Conservation (phyloP, 805 yeast genomes). For the Millerozyma miso region DNA sequence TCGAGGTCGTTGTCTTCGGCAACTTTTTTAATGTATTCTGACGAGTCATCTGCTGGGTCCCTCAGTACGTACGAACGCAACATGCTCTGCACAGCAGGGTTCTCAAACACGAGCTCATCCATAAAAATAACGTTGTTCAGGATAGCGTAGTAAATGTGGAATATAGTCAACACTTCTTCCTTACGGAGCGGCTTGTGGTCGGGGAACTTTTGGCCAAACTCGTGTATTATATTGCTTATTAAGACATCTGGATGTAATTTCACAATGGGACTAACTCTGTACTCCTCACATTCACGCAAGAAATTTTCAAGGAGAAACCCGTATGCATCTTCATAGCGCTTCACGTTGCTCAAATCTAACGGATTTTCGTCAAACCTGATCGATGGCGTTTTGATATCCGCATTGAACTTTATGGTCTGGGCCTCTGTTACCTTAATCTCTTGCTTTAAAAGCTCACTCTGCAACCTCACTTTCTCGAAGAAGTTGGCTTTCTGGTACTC, state of each 20-base stretch:
- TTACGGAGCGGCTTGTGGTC: constrained; percentile 17
- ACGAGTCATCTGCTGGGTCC: constrained; percentile 12
- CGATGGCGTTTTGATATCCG: constrained; percentile 12
- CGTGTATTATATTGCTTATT: constrained; percentile 16
- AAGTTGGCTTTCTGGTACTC: constrained; percentile 18
- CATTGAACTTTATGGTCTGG: constrained; percentile 12
- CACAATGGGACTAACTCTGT: constrained; percentile 5
- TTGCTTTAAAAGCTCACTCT: constrained; percentile 17
- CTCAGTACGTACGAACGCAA: constrained; percentile 12
- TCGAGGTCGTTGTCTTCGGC: constrained; percentile 12
- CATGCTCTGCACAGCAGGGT: constrained; percentile 20
- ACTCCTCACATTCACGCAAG: constrained; percentile 19
- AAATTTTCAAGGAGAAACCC: constrained; percentile 21
- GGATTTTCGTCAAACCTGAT: constrained; percentile 17
- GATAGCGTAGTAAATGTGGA: constrained; percentile 26
- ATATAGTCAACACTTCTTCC: constrained; percentile 22
- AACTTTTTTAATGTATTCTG: constrained; percentile 5
- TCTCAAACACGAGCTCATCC: constrained; percentile 24
- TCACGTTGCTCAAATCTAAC: constrained; percentile 11
- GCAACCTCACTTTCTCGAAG: constrained; percentile 20
- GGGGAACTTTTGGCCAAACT: constrained; percentile 18
- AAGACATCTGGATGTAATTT: constrained; percentile 16
- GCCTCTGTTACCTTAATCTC: constrained; percentile 19
- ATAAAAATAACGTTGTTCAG: constrained; percentile 20
- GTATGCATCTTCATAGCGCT: constrained; percentile 13